Percentiles rank a stretch among this genome's conserved stretches.
These are phyloP conservation scores for Pilaira anomala DNA, from an alignment of 192 early-diverging fungal species.

Conservation along the genomic window DNA sequence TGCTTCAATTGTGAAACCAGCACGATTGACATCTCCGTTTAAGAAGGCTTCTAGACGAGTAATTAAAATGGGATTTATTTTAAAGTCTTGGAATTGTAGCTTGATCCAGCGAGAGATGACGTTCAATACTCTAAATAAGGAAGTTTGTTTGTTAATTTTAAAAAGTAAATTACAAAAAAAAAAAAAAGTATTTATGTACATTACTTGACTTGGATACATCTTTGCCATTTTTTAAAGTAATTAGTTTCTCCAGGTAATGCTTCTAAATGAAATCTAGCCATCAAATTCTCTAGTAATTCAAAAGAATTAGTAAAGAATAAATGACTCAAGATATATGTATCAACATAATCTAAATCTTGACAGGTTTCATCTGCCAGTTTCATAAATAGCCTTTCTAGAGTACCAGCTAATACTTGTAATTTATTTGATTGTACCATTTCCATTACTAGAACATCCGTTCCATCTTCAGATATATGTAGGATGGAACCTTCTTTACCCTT, in stretches of 20 bases:
- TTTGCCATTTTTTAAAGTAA: constrained; percentile 49
- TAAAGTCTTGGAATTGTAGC: constrained; percentile 60
- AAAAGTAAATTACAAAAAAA: too few relatives aligned
- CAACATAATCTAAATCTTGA: constrained; percentile 71
- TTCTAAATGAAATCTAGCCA: constrained; percentile 57
- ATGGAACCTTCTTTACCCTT: constrained; percentile 19
- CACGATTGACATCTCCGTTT: constrained; percentile 37
- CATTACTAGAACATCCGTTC: constrained; percentile 56
- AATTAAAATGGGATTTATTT: constrained; percentile 36
- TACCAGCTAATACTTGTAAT: constrained; percentile 58
- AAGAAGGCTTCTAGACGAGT: constrained; percentile 49
- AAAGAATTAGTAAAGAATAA: constrained; percentile 57
- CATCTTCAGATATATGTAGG: constrained; percentile 52
- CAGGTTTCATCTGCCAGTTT: constrained; percentile 60
- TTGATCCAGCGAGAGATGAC: constrained; percentile 63
- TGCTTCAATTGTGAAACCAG: constrained; percentile 47
- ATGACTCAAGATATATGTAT: constrained; percentile 56
- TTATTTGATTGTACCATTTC: constrained; percentile 47
- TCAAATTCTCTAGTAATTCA: constrained; percentile 55
- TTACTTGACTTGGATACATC: constrained; percentile 55
- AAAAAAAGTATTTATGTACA: not conserved
- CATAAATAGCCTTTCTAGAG: constrained; percentile 59
- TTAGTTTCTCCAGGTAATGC: constrained; percentile 39
- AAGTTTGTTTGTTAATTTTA: too few relatives aligned
- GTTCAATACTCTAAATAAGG: constrained; percentile 44